Conservation (phyloP, 257 asterid genomes). For the Nicotiana benthamiana region DNA sequence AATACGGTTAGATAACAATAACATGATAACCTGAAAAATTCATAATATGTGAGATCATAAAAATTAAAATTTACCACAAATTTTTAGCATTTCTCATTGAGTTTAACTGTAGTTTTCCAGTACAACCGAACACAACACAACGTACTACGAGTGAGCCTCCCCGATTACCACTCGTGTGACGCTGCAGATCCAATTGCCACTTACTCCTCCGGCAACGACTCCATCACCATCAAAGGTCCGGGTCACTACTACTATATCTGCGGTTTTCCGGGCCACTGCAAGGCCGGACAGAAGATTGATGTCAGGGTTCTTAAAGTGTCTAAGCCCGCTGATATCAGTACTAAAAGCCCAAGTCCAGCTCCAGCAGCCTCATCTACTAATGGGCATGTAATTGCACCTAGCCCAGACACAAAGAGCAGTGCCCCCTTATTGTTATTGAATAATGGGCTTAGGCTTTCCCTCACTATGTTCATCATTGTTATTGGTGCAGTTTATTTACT, state of each 20-base stretch:
- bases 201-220: slow-evolving; percentile 46
- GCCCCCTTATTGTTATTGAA: not conserved
- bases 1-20: too few species aligned
- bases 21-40: not conserved
- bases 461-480: not conserved
- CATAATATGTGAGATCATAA: not conserved
- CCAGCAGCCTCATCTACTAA: slow-evolving; percentile 13
- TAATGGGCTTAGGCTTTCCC: not conserved
- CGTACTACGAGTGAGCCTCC: slow-evolving; percentile 46
- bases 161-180: slow-evolving; percentile 38
- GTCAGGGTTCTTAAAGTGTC: slow-evolving; percentile 30
- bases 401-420: slow-evolving; percentile 29
- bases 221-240: slow-evolving; percentile 24
- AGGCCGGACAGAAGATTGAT: slow-evolving; percentile 56
- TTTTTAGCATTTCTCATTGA: not conserved
- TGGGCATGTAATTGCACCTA: slow-evolving; percentile 21
- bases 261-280: slow-evolving; percentile 60
- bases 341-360: slow-evolving; percentile 4
- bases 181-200: slow-evolving; percentile 28
- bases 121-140: slow-evolving; percentile 36
- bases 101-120: slow-evolving; percentile 31
- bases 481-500: not conserved
- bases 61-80: not conserved
- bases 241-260: slow-evolving; percentile 59
- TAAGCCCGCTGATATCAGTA: not conserved